These are phyloP conservation scores for Antitrichia curtipendula DNA, from an alignment of 225 moss, liverwort and hornwort species.

Conservation along the genomic window DNA sequence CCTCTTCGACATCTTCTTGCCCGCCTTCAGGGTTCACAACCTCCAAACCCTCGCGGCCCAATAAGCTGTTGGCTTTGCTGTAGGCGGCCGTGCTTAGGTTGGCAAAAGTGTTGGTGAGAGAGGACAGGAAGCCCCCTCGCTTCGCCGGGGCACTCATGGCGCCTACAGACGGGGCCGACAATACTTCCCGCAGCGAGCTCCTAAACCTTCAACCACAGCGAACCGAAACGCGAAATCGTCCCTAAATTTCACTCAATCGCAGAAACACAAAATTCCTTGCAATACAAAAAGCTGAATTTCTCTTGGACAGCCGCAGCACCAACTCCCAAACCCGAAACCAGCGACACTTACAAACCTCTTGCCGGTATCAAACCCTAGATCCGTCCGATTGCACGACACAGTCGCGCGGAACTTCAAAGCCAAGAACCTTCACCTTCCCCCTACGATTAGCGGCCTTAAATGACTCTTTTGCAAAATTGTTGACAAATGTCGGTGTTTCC, in stretches of 20 bases:
- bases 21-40: constrained; percentile 95
- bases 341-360: not conserved
- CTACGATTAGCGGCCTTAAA: not conserved
- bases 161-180: not conserved
- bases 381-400: not conserved
- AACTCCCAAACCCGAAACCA: not conserved
- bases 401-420: not conserved
- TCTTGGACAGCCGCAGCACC: not conserved
- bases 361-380: constrained; percentile 2
- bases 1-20: constrained; percentile 86
- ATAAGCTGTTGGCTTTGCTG: constrained; percentile 60
- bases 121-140: constrained; percentile 60
- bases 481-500: not conserved
- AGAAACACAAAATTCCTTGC: not conserved
- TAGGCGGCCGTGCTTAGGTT: constrained; percentile 64
- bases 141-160: constrained; percentile 62
- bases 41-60: constrained; percentile 82
- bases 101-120: constrained; percentile 54
- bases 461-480: not conserved
- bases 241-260: not conserved
- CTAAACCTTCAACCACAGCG: not conserved
- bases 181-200: not conserved
- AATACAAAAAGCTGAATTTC: not conserved
- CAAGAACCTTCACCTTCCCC: not conserved
- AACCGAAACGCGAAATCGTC: not conserved